Evolutionary conservation across 352 stramenopile genomes (phyloP).

Genomic region (Nannochloropsis limnetica): DNA sequence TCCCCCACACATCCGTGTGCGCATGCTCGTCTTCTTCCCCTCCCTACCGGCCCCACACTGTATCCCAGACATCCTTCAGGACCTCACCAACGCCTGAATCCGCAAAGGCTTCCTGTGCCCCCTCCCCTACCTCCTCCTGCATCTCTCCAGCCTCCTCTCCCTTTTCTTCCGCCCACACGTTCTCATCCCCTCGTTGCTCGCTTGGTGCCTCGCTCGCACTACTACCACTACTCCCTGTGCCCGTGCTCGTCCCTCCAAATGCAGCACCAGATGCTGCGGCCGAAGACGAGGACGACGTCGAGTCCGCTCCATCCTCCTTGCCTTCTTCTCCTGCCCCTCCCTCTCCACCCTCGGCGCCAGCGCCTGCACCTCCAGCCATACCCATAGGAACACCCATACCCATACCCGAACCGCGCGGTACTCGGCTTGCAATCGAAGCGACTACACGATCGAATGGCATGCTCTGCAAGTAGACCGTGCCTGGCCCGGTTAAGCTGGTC

Average conservation of each 20-base stretch:
- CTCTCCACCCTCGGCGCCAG: conserved; percentile 50
- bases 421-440: conserved; percentile 73
- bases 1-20: background rate
- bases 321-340: conserved; percentile 48
- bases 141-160: background rate
- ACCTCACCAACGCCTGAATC: background rate
- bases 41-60: background rate
- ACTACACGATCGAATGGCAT: conserved; percentile 80
- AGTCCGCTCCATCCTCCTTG: conserved; percentile 41
- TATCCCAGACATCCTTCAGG: background rate
- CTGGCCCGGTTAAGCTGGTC: conserved; percentile 77
- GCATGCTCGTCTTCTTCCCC: background rate
- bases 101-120: background rate
- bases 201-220: background rate
- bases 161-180: conserved; percentile 11
- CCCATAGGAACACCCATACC: conserved; percentile 76
- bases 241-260: background rate
- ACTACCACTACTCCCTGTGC: background rate
- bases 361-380: conserved; percentile 58
- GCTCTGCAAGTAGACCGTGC: conserved; percentile 77
- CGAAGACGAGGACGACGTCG: conserved; percentile 19
- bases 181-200: background rate
- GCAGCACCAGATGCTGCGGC: background rate
- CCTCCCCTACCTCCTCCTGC: background rate
- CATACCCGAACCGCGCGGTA: conserved; percentile 64